A percentile compares a stretch with the other conserved stretches of the same genome.
phyloP scores from a whole-genome alignment of 2,329 filamentous ascomycete species.

The Sclerotiophoma versabilis region DNA sequence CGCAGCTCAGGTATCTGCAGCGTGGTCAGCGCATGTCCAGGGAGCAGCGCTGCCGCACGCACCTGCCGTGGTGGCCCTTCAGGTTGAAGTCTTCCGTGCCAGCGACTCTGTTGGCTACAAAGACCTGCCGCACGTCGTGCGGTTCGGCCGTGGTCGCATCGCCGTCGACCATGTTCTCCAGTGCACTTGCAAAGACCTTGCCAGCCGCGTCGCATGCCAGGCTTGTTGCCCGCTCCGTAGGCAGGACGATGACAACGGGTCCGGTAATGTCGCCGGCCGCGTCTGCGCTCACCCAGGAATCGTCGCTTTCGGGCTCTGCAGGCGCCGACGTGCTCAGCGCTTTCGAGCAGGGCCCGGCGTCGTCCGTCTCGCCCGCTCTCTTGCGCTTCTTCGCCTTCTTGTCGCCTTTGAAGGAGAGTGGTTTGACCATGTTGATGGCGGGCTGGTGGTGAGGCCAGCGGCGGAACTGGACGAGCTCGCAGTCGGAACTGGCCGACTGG shows the following conservation, averaged over 20 bases:
- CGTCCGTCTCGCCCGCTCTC: constrained; percentile 64
- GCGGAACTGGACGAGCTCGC: constrained; percentile 20
- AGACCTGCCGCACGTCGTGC: constrained; percentile 94
- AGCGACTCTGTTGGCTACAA: constrained; percentile 83
- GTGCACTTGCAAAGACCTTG: constrained; percentile 78
- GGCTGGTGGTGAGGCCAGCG: constrained; percentile 17
- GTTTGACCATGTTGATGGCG: constrained; percentile 74
- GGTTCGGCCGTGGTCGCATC: constrained; percentile 88
- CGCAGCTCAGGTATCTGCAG: constrained; percentile 79
- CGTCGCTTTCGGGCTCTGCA: constrained; percentile 68
- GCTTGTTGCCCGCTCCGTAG: constrained; percentile 74
- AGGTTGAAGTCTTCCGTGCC: constrained; percentile 84
- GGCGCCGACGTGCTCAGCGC: constrained; percentile 45
- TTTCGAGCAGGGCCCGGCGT: constrained; percentile 48
- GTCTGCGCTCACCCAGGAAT: constrained; percentile 92
- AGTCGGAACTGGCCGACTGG: constrained; percentile 27
- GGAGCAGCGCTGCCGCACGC: not conserved
- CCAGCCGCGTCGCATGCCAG: constrained; percentile 87
- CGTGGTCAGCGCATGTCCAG: not conserved
- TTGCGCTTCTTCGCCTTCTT: constrained; percentile 95
- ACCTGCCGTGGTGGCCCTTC: constrained; percentile 90
- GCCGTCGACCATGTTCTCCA: constrained; percentile 89
- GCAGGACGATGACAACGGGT: constrained; percentile 82
- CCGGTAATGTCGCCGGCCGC: constrained; percentile 75
- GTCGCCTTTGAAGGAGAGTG: constrained; percentile 95